Evolutionary conservation across 305 asterid species (phyloP), one percentile per base, ranked within the genome.

Genomic region (Fraxinus sp.): DNA sequence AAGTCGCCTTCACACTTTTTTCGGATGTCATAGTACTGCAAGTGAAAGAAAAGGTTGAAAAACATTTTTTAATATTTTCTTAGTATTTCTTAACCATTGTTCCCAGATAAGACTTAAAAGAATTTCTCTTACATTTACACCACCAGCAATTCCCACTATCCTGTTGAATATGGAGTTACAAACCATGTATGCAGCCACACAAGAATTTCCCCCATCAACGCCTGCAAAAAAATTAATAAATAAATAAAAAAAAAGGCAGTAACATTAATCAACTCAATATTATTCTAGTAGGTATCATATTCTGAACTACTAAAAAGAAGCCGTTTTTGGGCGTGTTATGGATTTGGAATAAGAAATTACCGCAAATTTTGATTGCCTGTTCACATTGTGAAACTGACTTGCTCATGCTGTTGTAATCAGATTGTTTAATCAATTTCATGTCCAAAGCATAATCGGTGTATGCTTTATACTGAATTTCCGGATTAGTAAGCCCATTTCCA

Each of bases 401-500:
- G 59, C 68, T 84, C 81, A 89, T 75, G 73, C 74, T 26, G 37
- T 79, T 59, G 76, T 88, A 81, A 52, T 85, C 85, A 36, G 83
- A 70, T 78, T 85, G 55, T 13, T 20, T 80, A 64, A 89, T 87
- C 75, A 89, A 41, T 36, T 83, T 80, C 83, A 70, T 72, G n/a
- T 80, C 84, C 80, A 88, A 37, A 72, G 92, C 89, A 70, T 82
- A 89, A 62, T 86, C 89, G n/a, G 79, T 75, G 77, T 83, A 87
- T 49, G 89, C 90, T 78, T 55, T 71, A 39, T 81, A 88, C 72
- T 89, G 92, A 59, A 89, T 88, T 78, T 41, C 85, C 8, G 90
- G 89, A 37, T 89, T 78, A 46, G 91, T 88, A 0, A 86, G 86
- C 72, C 88, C 91, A 57, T 85, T 83, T 33, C 92, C 92, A 49